Base-by-base conservation (phyloP, 805 yeast species). In the Diddensiella santjacobensis region DNA sequence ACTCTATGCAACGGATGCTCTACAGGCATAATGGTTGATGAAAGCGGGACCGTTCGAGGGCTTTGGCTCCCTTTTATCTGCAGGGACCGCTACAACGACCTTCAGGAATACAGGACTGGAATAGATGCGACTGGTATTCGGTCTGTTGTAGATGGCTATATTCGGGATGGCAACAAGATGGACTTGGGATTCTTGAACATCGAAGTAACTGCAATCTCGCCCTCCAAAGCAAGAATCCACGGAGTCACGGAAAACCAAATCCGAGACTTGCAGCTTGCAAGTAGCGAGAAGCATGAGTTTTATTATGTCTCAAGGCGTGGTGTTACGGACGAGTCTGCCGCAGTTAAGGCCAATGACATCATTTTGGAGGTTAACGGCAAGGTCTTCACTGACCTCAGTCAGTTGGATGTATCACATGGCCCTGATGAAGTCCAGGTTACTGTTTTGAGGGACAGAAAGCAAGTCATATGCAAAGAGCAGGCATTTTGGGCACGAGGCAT, bases 221-320 rank as follows among this genome's bases (percentile, higher is more conserved):
- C 88, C 20, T 75, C 81, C 22, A 83, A 80, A 59, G 95, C 95
- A 2, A 79, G 96, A 65, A 78, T 86, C 40, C 75, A 87, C 59
- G 95, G 95, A n/a, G 95, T 89, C 19, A 79, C 93, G 0, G 91
- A 86, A 57, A 79, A 79, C 38, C 88, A 95, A 95, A 84, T 90
- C 51, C 60, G 71, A 30, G 73, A 72, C 52, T 75, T 87, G 61
- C 95, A 87, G 63, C 71, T 75, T 22, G 75, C 73, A 26, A 75
- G 79, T 45, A 70, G 71, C 22, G 87, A 84, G 59, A 81, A 86
- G 58, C 73, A 83, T 39, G 90, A 87, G 61, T 78, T 90, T 52
- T 75, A 87, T 60, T 70, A 80, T 15, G 91, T 86, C 10, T 72
- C 81, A 10, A 77, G 91, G 57, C 13, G 31, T 26, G 31, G 13